These are phyloP conservation scores for Wickerhamomyces ciferrii DNA, from an alignment of 805 yeast species.

Conservation along the genomic window DNA sequence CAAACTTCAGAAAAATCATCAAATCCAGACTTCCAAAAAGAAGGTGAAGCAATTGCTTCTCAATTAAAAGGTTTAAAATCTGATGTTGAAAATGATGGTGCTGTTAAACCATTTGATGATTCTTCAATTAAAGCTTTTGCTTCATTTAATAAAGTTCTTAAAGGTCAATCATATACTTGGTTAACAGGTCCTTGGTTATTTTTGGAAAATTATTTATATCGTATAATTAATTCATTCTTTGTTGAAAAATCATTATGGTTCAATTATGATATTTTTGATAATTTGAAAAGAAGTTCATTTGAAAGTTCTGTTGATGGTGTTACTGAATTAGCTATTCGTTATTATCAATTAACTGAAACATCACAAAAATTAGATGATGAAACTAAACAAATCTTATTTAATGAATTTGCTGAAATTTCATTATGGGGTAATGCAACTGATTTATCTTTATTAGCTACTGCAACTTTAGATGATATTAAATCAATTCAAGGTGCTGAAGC, in stretches of 20 bases:
- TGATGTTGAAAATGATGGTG: constrained; percentile 37
- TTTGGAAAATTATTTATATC: constrained; percentile 80
- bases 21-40: constrained; percentile 26
- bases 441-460: constrained; percentile 80
- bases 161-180: constrained; percentile 49
- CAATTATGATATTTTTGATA: constrained; percentile 68
- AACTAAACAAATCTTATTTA: constrained; percentile 53
- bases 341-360: constrained; percentile 34
- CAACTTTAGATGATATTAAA: constrained; percentile 85
- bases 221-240: constrained; percentile 48
- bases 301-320: constrained; percentile 72
- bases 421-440: constrained; percentile 99
- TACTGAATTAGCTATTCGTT: constrained; percentile 70
- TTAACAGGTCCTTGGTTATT: constrained; percentile 85
- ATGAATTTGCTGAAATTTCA: constrained; percentile 82
- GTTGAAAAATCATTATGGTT: constrained; percentile 32
- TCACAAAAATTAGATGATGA: constrained; percentile 29
- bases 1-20: constrained; percentile 24
- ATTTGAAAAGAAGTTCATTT: constrained; percentile 71
- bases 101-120: constrained; percentile 39
- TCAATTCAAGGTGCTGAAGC: constrained; percentile 89
- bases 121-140: constrained; percentile 37
- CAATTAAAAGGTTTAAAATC: constrained; percentile 38
- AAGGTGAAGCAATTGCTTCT: constrained; percentile 41
- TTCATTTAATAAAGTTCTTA: constrained; percentile 55